phyloP scores from a whole-genome alignment of 306 rosid genomes.

The Ceratonia siliqua region DNA sequence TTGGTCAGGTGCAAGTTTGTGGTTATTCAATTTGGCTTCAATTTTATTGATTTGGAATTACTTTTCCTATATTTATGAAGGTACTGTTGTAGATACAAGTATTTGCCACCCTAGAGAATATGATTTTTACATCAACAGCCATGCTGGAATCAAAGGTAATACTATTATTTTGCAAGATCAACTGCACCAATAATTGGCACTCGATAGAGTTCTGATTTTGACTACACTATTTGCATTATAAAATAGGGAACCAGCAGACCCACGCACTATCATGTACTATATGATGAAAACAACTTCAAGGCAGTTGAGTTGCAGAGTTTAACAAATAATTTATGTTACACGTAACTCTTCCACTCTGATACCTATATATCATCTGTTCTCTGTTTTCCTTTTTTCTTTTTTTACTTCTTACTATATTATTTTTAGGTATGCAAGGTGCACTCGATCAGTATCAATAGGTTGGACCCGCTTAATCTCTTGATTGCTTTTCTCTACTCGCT shows the following conservation, averaged over 20 bases:
- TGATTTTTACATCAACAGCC: conserved; percentile 80
- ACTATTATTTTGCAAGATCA: not conserved
- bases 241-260: conserved; percentile 50
- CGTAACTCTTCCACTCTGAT: conserved; percentile 19
- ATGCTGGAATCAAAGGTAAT: conserved; percentile 74
- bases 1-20: too few relatives aligned
- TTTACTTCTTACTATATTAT: not conserved
- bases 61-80: conserved; percentile 28
- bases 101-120: conserved; percentile 74
- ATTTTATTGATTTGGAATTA: not conserved
- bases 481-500: not conserved
- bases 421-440: conserved; percentile 46
- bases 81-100: conserved; percentile 65
- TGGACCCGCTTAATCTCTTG: not conserved
- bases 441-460: conserved; percentile 44
- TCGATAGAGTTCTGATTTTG: not conserved
- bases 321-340: conserved; percentile 38
- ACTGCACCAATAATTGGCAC: not conserved
- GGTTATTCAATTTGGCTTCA: not conserved
- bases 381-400: not conserved
- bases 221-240: not conserved
- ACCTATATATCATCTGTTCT: not conserved
- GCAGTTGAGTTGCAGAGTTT: conserved; percentile 33
- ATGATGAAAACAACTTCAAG: too few relatives aligned
- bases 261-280: conserved; percentile 42